Percentiles rank a stretch among this genome's conserved stretches.
phyloP scores from a whole-genome alignment of 2,329 filamentous ascomycete genomes.

The Cercospora berteroae region DNA sequence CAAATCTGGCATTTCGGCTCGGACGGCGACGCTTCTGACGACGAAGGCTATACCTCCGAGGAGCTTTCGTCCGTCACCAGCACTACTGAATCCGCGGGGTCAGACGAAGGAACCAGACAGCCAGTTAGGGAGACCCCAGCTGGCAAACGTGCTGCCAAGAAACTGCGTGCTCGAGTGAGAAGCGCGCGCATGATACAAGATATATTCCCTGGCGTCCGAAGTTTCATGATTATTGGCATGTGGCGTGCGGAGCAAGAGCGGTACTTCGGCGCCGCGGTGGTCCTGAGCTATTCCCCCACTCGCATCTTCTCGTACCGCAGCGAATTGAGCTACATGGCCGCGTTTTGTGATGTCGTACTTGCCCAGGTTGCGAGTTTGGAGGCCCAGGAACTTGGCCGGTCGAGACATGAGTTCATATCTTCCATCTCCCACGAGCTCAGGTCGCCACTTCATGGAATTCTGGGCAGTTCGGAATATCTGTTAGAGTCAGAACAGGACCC shows the following conservation, averaged over 20 bases:
- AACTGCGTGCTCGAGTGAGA: neutral
- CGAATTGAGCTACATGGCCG: constrained; percentile 39
- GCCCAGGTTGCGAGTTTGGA: constrained; percentile 42
- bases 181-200: neutral
- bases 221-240: constrained; percentile 18
- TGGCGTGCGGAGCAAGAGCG: constrained; percentile 19
- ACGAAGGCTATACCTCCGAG: neutral
- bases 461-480: neutral
- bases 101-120: neutral
- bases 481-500: neutral
- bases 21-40: neutral
- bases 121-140: too few species aligned
- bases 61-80: neutral
- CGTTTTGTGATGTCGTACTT: constrained; percentile 45
- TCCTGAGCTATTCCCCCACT: constrained; percentile 47
- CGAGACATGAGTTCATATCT: constrained; percentile 39
- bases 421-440: neutral
- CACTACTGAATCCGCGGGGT: neutral
- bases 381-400: constrained; percentile 42
- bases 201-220: constrained; percentile 15
- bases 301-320: constrained; percentile 41
- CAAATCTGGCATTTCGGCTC: neutral
- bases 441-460: neutral
- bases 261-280: constrained; percentile 33
- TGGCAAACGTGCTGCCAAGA: neutral